These are phyloP conservation scores for Fusarium nurragi DNA, from an alignment of 2,329 filamentous ascomycete species.

Conservation along the genomic window DNA sequence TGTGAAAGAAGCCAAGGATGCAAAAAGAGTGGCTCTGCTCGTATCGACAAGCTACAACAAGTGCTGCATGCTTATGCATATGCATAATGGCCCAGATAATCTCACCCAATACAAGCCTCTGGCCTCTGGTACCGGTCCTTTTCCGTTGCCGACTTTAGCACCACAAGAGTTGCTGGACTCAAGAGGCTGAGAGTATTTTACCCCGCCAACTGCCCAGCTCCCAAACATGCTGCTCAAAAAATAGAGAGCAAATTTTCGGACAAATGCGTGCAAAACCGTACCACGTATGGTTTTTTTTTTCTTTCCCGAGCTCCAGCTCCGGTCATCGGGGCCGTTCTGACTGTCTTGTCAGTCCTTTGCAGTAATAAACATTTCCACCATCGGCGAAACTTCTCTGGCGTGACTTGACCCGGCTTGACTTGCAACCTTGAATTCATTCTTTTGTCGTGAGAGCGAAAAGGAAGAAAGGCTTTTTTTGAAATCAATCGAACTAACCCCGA, in stretches of 20 bases:
- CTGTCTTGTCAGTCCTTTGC: conserved; percentile 11
- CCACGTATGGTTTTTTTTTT: conserved; percentile 6
- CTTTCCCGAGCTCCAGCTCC: conserved; percentile 1
- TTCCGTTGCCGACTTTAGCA: conserved; percentile 16
- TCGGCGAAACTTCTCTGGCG: conserved; percentile 5
- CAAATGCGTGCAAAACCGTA: conserved; percentile 7
- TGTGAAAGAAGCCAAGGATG: neutral
- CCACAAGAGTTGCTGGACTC: conserved; percentile 15
- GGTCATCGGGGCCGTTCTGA: conserved; percentile 27
- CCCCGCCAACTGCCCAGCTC: conserved; percentile 28
- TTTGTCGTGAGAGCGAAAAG: neutral
- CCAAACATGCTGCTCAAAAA: neutral
- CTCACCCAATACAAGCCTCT: conserved; percentile 10
- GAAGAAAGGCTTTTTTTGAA: neutral
- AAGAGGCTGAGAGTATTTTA: conserved; percentile 7
- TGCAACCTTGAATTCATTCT: conserved; percentile 7
- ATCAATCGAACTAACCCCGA: conserved; percentile 24
- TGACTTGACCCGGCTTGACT: neutral
- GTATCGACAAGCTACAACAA: conserved; percentile 16
- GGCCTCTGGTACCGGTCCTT: too few species aligned
- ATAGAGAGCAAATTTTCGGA: conserved; percentile 15
- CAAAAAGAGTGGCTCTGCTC: conserved; percentile 20
- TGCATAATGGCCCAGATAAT: conserved; percentile 3
- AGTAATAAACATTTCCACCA: conserved; percentile 15
- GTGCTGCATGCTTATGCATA: conserved; percentile 4